phyloP scores from a whole-genome alignment of 2,329 filamentous ascomycete species.

The Didymella glomerata region DNA sequence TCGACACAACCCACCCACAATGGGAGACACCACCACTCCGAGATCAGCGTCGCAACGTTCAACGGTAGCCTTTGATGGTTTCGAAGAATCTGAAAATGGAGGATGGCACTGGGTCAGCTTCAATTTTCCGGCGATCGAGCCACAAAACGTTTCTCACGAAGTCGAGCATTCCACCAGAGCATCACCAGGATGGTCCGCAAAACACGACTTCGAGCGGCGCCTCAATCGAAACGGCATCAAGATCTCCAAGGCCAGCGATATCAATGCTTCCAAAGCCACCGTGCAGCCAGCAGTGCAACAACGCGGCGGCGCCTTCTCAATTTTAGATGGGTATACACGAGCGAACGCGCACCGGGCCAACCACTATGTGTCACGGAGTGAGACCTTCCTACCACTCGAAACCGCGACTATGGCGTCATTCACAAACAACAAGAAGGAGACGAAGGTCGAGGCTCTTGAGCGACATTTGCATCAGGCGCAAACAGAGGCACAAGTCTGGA shows the following conservation, averaged over 20 bases:
- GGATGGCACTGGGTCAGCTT: not conserved
- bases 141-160: not conserved
- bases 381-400: not conserved
- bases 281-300: not conserved
- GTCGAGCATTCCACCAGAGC: not conserved
- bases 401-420: slow-evolving; percentile 1
- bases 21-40: not conserved
- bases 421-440: slow-evolving; percentile 2
- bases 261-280: not conserved
- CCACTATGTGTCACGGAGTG: not conserved
- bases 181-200: not conserved
- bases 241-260: slow-evolving; percentile 3
- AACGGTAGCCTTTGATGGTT: not conserved
- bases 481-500: slow-evolving; percentile 9
- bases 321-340: not conserved
- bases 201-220: slow-evolving; percentile 15
- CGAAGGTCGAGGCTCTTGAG: not conserved
- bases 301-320: not conserved
- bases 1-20: not conserved
- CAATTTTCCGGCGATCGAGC: not conserved
- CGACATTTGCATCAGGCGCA: slow-evolving; percentile 8
- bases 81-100: not conserved
- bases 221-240: slow-evolving; percentile 16
- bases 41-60: not conserved
- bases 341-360: not conserved